Percentiles rank a stretch among this genome's conserved stretches.
Evolutionary conservation across 768 basidiomycete genomes (phyloP).

Genomic region (Dentipellis fragilis): DNA sequence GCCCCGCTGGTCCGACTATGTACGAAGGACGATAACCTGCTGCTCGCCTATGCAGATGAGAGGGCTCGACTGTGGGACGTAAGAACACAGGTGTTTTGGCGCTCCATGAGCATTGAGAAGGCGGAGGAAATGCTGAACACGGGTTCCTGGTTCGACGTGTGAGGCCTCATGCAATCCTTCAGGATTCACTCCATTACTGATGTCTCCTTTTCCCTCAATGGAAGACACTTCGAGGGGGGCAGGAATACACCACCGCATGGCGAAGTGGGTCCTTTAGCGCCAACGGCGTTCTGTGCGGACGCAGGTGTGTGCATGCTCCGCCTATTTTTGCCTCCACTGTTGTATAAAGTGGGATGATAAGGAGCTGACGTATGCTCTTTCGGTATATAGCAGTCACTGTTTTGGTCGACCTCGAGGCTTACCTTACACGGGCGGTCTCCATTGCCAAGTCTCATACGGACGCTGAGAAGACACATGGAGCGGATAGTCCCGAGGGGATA

Average conservation of each 20-base stretch:
- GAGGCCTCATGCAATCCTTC: too few relatives aligned
- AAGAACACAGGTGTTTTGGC: slow-evolving; percentile 71
- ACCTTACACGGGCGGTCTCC: slow-evolving; percentile 13
- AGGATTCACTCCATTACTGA: too few relatives aligned
- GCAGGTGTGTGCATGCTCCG: slow-evolving; percentile 10
- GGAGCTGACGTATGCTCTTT: background rate
- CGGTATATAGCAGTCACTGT: slow-evolving; percentile 20
- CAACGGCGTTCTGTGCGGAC: slow-evolving; percentile 11
- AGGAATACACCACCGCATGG: background rate
- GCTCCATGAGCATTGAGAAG: slow-evolving; percentile 70
- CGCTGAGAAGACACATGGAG: slow-evolving; percentile 9
- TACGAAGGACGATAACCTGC: slow-evolving; percentile 55
- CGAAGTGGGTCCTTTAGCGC: background rate
- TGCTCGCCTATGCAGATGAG: slow-evolving; percentile 67
- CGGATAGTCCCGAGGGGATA: slow-evolving; percentile 23
- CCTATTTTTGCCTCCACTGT: too few relatives aligned
- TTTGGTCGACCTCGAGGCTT: slow-evolving; percentile 19
- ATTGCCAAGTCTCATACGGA: slow-evolving; percentile 2
- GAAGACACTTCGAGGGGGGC: slow-evolving; percentile 1
- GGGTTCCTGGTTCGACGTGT: slow-evolving; percentile 48
- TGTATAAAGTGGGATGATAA: background rate
- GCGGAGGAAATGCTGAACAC: slow-evolving; percentile 64
- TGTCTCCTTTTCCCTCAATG: too few relatives aligned
- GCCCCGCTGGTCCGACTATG: slow-evolving; percentile 55
- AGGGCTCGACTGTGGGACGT: slow-evolving; percentile 84